A percentile compares a stretch with the other conserved stretches of the same genome.
phyloP scores from a whole-genome alignment of 2,329 filamentous ascomycete species.

The Penicillium crustosum region DNA sequence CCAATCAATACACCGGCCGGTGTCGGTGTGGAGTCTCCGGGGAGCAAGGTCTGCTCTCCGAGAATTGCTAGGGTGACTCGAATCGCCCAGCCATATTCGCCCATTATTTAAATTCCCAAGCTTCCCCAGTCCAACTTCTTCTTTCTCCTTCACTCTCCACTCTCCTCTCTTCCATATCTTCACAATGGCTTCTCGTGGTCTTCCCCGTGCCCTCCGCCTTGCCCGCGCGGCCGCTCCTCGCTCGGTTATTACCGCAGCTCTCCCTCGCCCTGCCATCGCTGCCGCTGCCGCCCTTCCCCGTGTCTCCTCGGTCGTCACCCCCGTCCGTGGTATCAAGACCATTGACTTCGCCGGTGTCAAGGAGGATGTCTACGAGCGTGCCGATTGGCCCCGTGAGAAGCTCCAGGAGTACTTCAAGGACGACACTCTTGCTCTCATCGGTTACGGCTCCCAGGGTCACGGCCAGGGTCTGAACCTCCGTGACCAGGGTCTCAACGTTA shows the following conservation, averaged over 20 bases:
- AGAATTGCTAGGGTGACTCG: conserved; percentile 21
- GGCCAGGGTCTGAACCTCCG: conserved; percentile 99
- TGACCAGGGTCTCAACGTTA: conserved; percentile 99
- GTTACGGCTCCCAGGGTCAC: conserved; percentile 97
- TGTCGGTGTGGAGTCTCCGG: conserved; percentile 20
- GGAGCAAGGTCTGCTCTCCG: conserved; percentile 23
- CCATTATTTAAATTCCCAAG: conserved; percentile 22
- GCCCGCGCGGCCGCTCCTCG: conserved; percentile 57
- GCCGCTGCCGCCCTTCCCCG: conserved; percentile 42
- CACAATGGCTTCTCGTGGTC: conserved; percentile 51
- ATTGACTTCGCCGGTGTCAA: conserved; percentile 97
- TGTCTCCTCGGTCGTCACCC: conserved; percentile 45
- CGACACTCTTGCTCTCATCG: conserved; percentile 97
- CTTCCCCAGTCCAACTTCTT: conserved; percentile 18
- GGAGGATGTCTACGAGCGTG: conserved; percentile 96
- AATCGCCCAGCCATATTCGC: conserved; percentile 9
- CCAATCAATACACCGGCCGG: conserved; percentile 20
- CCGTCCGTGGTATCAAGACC: conserved; percentile 84
- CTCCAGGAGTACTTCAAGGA: conserved; percentile 99
- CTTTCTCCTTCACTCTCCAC: conserved; percentile 13
- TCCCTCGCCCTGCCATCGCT: conserved; percentile 52
- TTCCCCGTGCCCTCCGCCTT: conserved; percentile 59
- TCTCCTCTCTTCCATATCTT: conserved; percentile 18
- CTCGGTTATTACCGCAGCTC: conserved; percentile 59
- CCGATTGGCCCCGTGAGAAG: conserved; percentile 98